Evolutionary conservation across 192 early-diverging fungal species (phyloP), one percentile per base, ranked within the genome.

Genomic region (Backusella macrospora): DNA sequence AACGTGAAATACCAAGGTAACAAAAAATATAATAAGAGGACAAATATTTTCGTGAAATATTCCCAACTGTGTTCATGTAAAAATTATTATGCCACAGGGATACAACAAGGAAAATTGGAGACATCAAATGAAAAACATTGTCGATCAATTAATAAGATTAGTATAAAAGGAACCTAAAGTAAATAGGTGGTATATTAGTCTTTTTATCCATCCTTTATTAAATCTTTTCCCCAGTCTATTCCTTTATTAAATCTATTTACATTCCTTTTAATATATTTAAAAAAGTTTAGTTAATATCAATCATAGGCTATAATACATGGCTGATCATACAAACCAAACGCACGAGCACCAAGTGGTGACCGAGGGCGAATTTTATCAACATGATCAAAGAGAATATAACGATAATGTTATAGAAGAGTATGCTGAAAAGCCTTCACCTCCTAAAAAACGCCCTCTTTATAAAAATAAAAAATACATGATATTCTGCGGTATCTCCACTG

Each of bases 381-480:
- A 68, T 21, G 18, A 16, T 68, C 66, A 23, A 42, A 40, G 66
- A 26, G 65, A 77, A 62, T 40, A 68, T 45, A 42, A 45, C 10
- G 47, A 45, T 37, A 65, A 65, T n/a, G 8, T 46, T 12, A 65
- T 76, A 59, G 68, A 81, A 72, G 82, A 86, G 68, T 81, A 86
- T 48, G 73, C 77, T 67, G 82, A 82, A 65, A 78, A 80, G 38
- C 72, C 76, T n/a, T 64, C 75, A 1, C 78, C 81, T 39, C 84
- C 83, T 21, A 62, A 43, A 23, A 81, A 78, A 43, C 71, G 40
- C 21, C 79, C 65, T 7, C 86, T 85, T 65, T 85, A 86, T 48
- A 82, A 81, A 59, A 75, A 81, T 14, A 84, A 81, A 65, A 85
- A 84, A 62, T 86, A 80, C 64, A 85, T 86, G 83, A 82, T 82